These are phyloP conservation scores for Starmera quercuum DNA, from an alignment of 805 yeast species.

Conservation along the genomic window DNA sequence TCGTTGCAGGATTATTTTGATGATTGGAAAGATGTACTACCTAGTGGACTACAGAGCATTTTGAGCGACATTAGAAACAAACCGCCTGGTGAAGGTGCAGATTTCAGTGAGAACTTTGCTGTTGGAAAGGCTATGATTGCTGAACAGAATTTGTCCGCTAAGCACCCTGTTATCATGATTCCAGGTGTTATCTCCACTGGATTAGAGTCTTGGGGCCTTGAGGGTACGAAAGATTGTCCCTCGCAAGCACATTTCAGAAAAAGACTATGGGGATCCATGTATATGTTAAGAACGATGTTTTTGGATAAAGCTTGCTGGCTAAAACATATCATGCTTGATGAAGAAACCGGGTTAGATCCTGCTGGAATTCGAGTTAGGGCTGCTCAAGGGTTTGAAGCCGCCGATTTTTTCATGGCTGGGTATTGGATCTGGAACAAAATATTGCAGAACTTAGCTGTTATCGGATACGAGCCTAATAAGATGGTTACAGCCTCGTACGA, in stretches of 20 bases:
- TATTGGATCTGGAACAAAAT: constrained; percentile 99
- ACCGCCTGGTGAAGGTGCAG: constrained; percentile 20
- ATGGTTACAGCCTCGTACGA: constrained; percentile 93
- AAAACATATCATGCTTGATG: constrained; percentile 82
- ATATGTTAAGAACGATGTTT: constrained; percentile 89
- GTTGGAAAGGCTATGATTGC: constrained; percentile 64
- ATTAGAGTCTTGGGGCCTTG: constrained; percentile 85
- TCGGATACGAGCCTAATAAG: constrained; percentile 87
- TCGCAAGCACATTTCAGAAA: constrained; percentile 80
- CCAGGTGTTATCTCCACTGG: constrained; percentile 98
- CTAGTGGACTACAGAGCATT: constrained; percentile 52
- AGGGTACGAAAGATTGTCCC: constrained; percentile 74
- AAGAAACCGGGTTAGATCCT: constrained; percentile 90
- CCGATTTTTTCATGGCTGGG: constrained; percentile 94
- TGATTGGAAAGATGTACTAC: constrained; percentile 72
- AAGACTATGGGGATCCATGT: constrained; percentile 94
- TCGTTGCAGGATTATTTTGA: constrained; percentile 49
- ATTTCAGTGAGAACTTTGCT: constrained; percentile 76
- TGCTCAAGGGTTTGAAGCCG: constrained; percentile 94
- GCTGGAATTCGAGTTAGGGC: constrained; percentile 74
- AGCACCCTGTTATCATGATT: constrained; percentile 81
- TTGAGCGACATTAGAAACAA: constrained; percentile 41
- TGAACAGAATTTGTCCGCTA: constrained; percentile 43
- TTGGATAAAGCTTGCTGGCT: constrained; percentile 92
- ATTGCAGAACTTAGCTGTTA: constrained; percentile 86